Base-by-base conservation (phyloP, 352 stramenopile species). In the Globisporangium lucens region DNA sequence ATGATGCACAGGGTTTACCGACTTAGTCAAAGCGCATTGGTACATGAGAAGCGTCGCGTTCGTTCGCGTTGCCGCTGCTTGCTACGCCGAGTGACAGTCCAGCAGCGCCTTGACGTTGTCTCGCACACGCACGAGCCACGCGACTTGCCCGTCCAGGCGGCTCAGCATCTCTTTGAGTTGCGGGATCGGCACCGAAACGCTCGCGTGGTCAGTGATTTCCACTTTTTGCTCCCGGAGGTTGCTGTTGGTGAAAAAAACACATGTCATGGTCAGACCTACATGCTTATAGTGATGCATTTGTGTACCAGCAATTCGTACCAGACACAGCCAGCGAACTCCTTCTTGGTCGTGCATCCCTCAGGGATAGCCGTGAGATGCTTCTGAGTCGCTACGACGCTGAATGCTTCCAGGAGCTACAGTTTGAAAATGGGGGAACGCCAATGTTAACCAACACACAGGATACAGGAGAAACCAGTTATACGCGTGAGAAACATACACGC, bases 91-190 rank as follows among this genome's bases (percentile, higher is more conserved):
- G 67, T 89, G 76, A 33, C 84, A 94, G 57, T 91, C 83, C 5
- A 93, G 66, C 33, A 94, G 64, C 43, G 87, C 84, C 56, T 89
- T 84, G 56, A 85, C 74, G 56, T 94, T 92, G 74, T 93, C 79
- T 47, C 87, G 84, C 33, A 89, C 74, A 6, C 86, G 82, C 47
- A 87, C 78, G 56, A 94, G 73, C 75, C 77, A 85, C 55, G 74
- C 75, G 35, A 90, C 77, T 43, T 90, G 84, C 41, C 84, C 78
- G 53, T 93, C 83, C 0, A 92, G 63, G 51, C 85, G 84, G 20
- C 69, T 70, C 27, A 93, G 66, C 75, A 95, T 93, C 66, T 95
- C 86, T 57, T 95, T 85, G 2, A 95, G 57, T 57, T 90, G 85
- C 52, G 86, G 83, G 56, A 95, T 89, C 53, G 85, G 74, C 30